Evolutionary conservation across 2,329 filamentous ascomycete species (phyloP).

Genomic region (Biscogniauxia mediterranea): DNA sequence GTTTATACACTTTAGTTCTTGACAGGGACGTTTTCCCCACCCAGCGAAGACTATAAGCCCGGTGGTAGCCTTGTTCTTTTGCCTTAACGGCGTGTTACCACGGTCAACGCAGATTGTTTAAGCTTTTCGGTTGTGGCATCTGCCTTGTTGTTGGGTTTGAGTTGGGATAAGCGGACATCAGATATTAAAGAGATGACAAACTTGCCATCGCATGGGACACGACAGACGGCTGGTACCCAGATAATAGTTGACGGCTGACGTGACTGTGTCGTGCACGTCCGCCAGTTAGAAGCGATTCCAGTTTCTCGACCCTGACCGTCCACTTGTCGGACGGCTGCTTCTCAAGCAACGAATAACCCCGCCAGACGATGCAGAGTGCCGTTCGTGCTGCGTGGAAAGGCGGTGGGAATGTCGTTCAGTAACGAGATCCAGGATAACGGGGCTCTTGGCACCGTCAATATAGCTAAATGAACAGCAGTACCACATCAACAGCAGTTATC

Average conservation of each 20-base stretch:
- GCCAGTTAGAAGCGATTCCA: constrained; percentile 10
- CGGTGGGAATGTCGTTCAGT: constrained; percentile 22
- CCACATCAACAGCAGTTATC: constrained; percentile 16
- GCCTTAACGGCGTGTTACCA: neutral
- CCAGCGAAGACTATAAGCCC: neutral
- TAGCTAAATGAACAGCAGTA: constrained; percentile 2
- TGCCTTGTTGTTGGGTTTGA: constrained; percentile 7
- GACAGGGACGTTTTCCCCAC: neutral
- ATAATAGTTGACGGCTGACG: constrained; percentile 12
- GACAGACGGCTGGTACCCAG: constrained; percentile 7
- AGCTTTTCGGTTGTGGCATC: neutral
- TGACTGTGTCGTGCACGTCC: constrained; percentile 11
- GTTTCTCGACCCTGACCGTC: constrained; percentile 10
- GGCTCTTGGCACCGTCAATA: constrained; percentile 4
- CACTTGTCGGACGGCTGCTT: constrained; percentile 22
- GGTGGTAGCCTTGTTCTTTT: neutral
- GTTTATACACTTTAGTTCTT: neutral
- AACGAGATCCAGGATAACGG: constrained; percentile 14
- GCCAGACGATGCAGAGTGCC: constrained; percentile 26
- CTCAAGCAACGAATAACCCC: constrained; percentile 20
- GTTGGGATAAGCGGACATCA: constrained; percentile 2
- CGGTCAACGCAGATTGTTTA: neutral
- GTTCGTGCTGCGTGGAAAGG: constrained; percentile 26
- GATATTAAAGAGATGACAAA: constrained; percentile 9
- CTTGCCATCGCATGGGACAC: constrained; percentile 18